phyloP scores from a whole-genome alignment of 371 early-diverging fungal species.

The Zychaea mexicana region DNA sequence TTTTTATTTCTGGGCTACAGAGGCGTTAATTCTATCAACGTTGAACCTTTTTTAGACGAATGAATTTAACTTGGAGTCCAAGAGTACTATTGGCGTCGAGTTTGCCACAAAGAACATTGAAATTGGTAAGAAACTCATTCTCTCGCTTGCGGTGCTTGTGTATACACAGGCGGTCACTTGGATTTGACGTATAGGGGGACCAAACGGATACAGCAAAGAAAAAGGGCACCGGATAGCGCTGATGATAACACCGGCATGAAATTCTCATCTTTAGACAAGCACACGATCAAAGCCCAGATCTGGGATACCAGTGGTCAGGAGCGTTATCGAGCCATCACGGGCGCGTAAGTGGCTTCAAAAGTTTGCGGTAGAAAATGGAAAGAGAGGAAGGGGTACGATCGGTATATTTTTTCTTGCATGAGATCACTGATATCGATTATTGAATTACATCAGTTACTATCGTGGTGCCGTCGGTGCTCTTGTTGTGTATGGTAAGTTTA shows the following conservation, averaged over 20 bases:
- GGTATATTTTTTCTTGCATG: too few species aligned
- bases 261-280: slow-evolving; percentile 31
- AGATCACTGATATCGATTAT: too few species aligned
- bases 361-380: neutral
- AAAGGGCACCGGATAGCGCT: too few species aligned
- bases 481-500: slow-evolving; percentile 36
- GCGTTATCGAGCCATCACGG: slow-evolving; percentile 79
- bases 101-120: slow-evolving; percentile 69
- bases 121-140: slow-evolving; percentile 24
- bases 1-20: neutral
- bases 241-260: too few species aligned
- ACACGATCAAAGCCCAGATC: slow-evolving; percentile 80
- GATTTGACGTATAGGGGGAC: too few species aligned
- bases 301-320: slow-evolving; percentile 93
- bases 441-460: slow-evolving; percentile 35
- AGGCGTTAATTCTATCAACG: too few species aligned
- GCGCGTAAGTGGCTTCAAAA: slow-evolving; percentile 47
- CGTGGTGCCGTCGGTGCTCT: slow-evolving; percentile 47
- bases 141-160: neutral
- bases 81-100: slow-evolving; percentile 99
- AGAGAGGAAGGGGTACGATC: too few species aligned
- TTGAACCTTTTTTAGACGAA: slow-evolving; percentile 59
- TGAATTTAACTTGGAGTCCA: slow-evolving; percentile 97
- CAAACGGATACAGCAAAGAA: neutral
- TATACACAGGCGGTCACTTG: too few species aligned